A percentile compares a stretch with the other conserved stretches of the same genome.
Conservation (phyloP, 352 stramenopile species). For the Pythium periplocum region DNA sequence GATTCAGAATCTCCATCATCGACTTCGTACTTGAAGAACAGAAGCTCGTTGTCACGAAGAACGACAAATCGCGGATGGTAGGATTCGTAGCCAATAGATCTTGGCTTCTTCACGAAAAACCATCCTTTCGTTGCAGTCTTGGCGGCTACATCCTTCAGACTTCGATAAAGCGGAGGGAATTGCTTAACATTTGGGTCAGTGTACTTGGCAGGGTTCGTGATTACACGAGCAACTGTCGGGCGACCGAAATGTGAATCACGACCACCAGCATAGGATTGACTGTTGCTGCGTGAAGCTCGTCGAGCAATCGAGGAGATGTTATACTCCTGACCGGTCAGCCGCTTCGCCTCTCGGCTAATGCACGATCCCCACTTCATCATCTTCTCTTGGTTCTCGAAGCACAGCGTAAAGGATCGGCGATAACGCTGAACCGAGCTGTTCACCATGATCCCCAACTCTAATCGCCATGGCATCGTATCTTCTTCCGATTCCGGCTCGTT, state of each 20-base stretch:
- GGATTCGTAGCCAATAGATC: constrained; percentile 51
- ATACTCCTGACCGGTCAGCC: constrained; percentile 76
- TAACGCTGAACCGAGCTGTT: constrained; percentile 57
- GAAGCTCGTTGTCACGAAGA: constrained; percentile 64
- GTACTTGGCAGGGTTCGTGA: constrained; percentile 78
- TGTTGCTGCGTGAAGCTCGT: constrained; percentile 59
- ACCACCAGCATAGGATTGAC: constrained; percentile 32
- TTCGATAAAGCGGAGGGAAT: constrained; percentile 53
- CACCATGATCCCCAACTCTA: constrained; percentile 68
- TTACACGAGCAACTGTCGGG: constrained; percentile 57
- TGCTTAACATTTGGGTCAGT: constrained; percentile 46
- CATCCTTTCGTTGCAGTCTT: constrained; percentile 67
- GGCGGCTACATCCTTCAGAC: constrained; percentile 68
- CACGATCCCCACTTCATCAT: constrained; percentile 87
- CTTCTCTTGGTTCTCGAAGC: constrained; percentile 66
- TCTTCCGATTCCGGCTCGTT: constrained; percentile 13
- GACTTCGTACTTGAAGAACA: constrained; percentile 87
- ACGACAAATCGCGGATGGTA: constrained; percentile 86
- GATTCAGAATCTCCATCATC: constrained; percentile 49
- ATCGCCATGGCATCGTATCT: constrained; percentile 66
- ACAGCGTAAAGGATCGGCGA: constrained; percentile 71
- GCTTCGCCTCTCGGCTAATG: constrained; percentile 73
- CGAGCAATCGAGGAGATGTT: constrained; percentile 70
- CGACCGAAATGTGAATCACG: constrained; percentile 47
- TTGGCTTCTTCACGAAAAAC: constrained; percentile 82